Evolutionary conservation across 495 filamentous ascomycete genomes (phyloP).

Genomic region (Antarctomyces pellizariae): DNA sequence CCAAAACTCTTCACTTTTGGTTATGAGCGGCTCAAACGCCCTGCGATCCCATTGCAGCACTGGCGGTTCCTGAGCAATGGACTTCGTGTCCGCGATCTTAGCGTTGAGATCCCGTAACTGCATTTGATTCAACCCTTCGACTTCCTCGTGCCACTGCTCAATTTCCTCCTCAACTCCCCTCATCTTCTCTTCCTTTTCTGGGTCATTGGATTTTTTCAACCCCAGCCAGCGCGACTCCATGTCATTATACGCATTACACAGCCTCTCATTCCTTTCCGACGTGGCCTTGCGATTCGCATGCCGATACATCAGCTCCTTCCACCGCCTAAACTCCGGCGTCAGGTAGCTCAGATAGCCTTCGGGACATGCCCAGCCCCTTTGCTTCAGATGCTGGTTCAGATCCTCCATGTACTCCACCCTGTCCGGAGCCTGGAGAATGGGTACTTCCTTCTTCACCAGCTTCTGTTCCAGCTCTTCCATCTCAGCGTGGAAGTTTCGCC

Average conservation of each 20-base stretch:
- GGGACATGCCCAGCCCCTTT: conserved; percentile 14
- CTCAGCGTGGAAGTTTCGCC: no score
- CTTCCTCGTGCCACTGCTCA: no score
- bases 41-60: conserved; percentile 9
- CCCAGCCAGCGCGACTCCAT: no score
- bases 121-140: conserved; percentile 8
- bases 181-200: no score
- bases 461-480: conserved; percentile 7
- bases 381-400: conserved; percentile 12
- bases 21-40: conserved; percentile 9
- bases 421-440: conserved; percentile 4
- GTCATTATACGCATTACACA: no score
- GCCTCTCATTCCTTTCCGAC: no score
- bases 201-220: no score
- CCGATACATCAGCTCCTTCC: no score
- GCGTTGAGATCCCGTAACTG: neutral
- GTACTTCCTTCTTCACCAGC: conserved; percentile 6
- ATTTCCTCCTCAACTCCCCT: no score
- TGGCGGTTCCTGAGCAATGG: conserved; percentile 2
- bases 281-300: no score
- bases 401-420: conserved; percentile 15
- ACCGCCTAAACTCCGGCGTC: no score
- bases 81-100: conserved; percentile 1
- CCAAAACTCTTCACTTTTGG: conserved; percentile 6
- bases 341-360: conserved; percentile 11